These are phyloP conservation scores for Backusella australiensis DNA, from an alignment of 192 early-diverging fungal species.

Conservation along the genomic window DNA sequence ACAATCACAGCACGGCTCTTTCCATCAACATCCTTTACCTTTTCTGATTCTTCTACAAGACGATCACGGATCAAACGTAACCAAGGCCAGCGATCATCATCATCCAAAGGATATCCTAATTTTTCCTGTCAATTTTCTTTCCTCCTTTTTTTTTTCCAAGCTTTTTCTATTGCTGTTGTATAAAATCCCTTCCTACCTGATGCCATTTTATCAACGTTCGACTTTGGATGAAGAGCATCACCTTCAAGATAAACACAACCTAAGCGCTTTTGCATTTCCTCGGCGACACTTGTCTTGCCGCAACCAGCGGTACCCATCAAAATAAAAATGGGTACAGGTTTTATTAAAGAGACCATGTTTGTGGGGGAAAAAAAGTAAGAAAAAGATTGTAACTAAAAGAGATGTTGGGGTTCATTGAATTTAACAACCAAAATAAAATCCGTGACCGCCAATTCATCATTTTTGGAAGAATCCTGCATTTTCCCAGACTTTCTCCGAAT, in stretches of 20 bases:
- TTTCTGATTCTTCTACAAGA: constrained; percentile 29
- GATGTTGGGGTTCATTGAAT: not conserved
- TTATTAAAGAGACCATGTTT: not conserved
- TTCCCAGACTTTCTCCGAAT: not conserved
- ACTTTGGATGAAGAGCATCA: constrained; percentile 58
- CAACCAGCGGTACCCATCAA: constrained; percentile 65
- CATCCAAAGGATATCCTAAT: constrained; percentile 44
- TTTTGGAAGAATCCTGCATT: not conserved
- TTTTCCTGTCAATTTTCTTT: not conserved
- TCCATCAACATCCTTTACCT: constrained; percentile 18
- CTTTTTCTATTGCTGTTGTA: not conserved
- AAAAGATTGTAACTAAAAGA: not conserved
- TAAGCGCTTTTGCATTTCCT: constrained; percentile 40
- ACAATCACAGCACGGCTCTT: constrained; percentile 46
- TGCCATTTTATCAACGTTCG: constrained; percentile 64
- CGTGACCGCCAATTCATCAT: not conserved
- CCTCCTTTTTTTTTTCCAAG: too few species aligned
- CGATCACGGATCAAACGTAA: constrained; percentile 45
- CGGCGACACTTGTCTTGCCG: constrained; percentile 60
- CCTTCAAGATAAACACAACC: constrained; percentile 59
- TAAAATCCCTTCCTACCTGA: constrained; percentile 30
- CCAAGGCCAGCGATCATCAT: constrained; percentile 72
- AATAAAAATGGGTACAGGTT: constrained; percentile 48
- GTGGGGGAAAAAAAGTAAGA: not conserved
- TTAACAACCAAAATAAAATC: not conserved